These are phyloP conservation scores for Lyophyllum semitale DNA, from an alignment of 768 basidiomycete genomes.

Conservation along the genomic window DNA sequence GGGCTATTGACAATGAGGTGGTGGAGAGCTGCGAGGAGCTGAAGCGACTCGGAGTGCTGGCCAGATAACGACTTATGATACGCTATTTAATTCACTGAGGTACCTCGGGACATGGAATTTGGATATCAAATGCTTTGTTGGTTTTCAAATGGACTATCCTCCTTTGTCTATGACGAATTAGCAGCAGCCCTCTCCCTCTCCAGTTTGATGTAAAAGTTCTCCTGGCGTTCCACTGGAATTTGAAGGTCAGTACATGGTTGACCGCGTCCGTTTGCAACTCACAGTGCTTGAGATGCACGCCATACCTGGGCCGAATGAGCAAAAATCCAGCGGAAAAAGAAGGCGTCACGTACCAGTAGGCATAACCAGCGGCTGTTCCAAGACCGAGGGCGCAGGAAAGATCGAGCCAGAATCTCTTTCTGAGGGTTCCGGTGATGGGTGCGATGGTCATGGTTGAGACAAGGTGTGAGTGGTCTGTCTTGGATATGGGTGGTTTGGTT, in stretches of 20 bases:
- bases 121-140: conserved; percentile 14
- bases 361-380: conserved; percentile 72
- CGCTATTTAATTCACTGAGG: conserved; percentile 23
- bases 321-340: conserved; percentile 13
- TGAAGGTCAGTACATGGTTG: neutral
- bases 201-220: conserved; percentile 84
- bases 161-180: conserved; percentile 8
- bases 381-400: conserved; percentile 74
- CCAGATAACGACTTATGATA: conserved; percentile 27
- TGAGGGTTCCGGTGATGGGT: conserved; percentile 91
- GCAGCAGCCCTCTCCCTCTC: conserved; percentile 59
- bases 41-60: conserved; percentile 58
- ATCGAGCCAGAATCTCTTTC: conserved; percentile 91
- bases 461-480: conserved; percentile 13
- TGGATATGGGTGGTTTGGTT: conserved; percentile 23
- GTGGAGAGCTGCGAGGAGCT: conserved; percentile 81
- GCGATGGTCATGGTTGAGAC: conserved; percentile 71
- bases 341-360: conserved; percentile 72
- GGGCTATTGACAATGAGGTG: conserved; percentile 66
- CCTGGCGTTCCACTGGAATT: conserved; percentile 72
- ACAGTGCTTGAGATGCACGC: conserved; percentile 75
- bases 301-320: conserved; percentile 64
- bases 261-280: conserved; percentile 35
- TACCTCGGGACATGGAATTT: conserved; percentile 9
- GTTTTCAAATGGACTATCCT: neutral